These are phyloP conservation scores for Botrytis galanthina DNA, from an alignment of 2,329 filamentous ascomycete genomes.

Conservation along the genomic window DNA sequence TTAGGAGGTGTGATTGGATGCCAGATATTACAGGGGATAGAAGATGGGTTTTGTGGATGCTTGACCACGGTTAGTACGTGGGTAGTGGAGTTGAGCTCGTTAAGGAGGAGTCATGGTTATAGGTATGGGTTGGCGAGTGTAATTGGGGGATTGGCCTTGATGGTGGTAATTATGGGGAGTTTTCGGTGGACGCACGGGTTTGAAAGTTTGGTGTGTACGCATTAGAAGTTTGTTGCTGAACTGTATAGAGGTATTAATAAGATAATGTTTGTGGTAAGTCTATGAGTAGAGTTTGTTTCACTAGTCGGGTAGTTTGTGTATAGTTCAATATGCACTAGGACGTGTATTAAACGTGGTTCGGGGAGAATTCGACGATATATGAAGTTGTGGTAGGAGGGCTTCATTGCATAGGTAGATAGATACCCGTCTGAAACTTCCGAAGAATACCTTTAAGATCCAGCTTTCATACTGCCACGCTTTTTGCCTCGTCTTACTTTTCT, in stretches of 20 bases:
- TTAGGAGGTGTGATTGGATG: constrained; percentile 57
- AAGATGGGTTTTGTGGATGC: constrained; percentile 67
- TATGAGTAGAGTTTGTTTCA: neutral
- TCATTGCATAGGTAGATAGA: neutral
- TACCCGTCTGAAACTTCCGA: neutral
- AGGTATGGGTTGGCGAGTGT: constrained; percentile 65
- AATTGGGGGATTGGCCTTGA: constrained; percentile 52
- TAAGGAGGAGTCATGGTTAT: constrained; percentile 61
- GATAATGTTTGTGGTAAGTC: neutral
- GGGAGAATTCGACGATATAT: neutral
- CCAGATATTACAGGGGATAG: constrained; percentile 64
- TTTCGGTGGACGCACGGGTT: constrained; percentile 67
- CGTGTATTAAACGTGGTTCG: neutral
- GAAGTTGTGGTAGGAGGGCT: neutral
- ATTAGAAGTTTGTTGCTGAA: constrained; percentile 24
- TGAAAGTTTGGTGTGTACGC: constrained; percentile 31
- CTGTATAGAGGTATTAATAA: neutral
- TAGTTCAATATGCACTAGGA: neutral
- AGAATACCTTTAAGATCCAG: neutral
- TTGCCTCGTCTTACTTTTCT: neutral
- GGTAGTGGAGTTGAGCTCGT: constrained; percentile 57
- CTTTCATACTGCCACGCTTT: neutral
- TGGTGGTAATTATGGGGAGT: constrained; percentile 73
- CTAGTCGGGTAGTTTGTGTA: neutral
- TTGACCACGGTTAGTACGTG: constrained; percentile 67